These are phyloP conservation scores for Uronychia setigera DNA, from an alignment of 73 alveolate species.

Conservation along the genomic window DNA sequence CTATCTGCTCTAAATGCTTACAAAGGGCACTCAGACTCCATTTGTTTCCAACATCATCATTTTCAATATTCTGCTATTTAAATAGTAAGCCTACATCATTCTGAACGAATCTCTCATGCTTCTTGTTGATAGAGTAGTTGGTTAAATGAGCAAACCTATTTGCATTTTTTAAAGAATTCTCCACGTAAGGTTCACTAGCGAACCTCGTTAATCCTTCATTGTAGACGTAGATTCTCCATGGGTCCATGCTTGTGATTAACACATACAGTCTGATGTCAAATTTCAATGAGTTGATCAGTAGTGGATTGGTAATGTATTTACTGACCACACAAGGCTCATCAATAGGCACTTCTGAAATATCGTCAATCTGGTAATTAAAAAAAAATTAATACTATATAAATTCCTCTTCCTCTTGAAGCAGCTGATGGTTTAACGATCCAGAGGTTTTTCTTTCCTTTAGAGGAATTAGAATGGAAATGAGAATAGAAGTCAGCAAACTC, in stretches of 20 bases:
- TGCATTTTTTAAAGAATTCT: slow-evolving; percentile 54
- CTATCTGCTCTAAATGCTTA: slow-evolving; percentile 63
- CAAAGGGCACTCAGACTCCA: slow-evolving; percentile 72
- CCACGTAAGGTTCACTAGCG: slow-evolving; percentile 79
- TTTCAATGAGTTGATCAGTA: slow-evolving; percentile 80
- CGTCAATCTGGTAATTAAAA: slow-evolving; percentile 66
- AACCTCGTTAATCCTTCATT: slow-evolving; percentile 87
- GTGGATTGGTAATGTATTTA: slow-evolving; percentile 85
- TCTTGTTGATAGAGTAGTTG: slow-evolving; percentile 85
- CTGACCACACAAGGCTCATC: slow-evolving; percentile 85
- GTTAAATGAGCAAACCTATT: slow-evolving; percentile 85
- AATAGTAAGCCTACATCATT: slow-evolving; percentile 11
- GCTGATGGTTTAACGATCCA: slow-evolving; percentile 91
- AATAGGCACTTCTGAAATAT: slow-evolving; percentile 69
- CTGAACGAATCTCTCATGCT: slow-evolving; percentile 83
- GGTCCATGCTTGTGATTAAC: slow-evolving; percentile 82
- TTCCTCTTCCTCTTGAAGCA: slow-evolving; percentile 88
- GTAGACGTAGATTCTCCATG: slow-evolving; percentile 82
- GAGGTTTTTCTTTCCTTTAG: slow-evolving; percentile 66
- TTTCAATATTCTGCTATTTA: slow-evolving; percentile 51
- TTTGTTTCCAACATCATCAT: slow-evolving; percentile 85
- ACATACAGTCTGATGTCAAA: slow-evolving; percentile 86
- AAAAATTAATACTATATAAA: slow-evolving; percentile 42
- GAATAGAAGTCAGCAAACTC: slow-evolving; percentile 84
- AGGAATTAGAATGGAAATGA: slow-evolving; percentile 67